phyloP scores from a whole-genome alignment of 2,329 filamentous ascomycete species.

The Sordariomycetes sp. region DNA sequence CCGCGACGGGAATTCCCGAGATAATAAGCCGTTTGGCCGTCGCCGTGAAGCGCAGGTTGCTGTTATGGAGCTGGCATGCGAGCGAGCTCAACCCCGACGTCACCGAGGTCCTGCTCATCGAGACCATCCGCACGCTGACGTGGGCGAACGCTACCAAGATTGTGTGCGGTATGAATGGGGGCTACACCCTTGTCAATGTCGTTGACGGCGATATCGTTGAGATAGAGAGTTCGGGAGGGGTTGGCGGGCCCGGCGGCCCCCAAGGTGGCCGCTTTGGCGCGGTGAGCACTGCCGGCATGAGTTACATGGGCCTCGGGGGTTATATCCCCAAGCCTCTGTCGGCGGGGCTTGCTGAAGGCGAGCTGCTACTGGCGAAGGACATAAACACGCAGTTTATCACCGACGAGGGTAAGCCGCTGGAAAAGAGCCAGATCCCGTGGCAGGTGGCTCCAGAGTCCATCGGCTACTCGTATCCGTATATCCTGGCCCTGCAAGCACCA shows the following conservation, averaged over 20 bases:
- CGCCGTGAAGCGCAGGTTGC: slow-evolving; percentile 78
- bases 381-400: slow-evolving; percentile 92
- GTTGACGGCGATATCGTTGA: slow-evolving; percentile 64
- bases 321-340: slow-evolving; percentile 87
- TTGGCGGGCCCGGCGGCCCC: slow-evolving; percentile 50
- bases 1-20: slow-evolving; percentile 75
- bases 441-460: slow-evolving; percentile 76
- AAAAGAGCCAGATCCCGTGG: slow-evolving; percentile 90
- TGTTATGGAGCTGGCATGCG: slow-evolving; percentile 94
- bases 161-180: slow-evolving; percentile 82
- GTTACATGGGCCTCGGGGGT: slow-evolving; percentile 88
- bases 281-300: slow-evolving; percentile 78
- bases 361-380: slow-evolving; percentile 92
- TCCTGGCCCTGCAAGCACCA: slow-evolving; percentile 74
- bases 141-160: slow-evolving; percentile 85
- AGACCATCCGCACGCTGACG: slow-evolving; percentile 77
- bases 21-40: slow-evolving; percentile 89
- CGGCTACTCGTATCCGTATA: slow-evolving; percentile 94
- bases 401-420: slow-evolving; percentile 67
- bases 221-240: slow-evolving; percentile 65
- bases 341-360: slow-evolving; percentile 67
- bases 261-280: slow-evolving; percentile 71
- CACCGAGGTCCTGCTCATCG: slow-evolving; percentile 67
- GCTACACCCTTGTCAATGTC: slow-evolving; percentile 83
- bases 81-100: slow-evolving; percentile 72